These are phyloP conservation scores for Monilinia fructicola DNA, from an alignment of 2,329 filamentous ascomycete species.

Conservation along the genomic window DNA sequence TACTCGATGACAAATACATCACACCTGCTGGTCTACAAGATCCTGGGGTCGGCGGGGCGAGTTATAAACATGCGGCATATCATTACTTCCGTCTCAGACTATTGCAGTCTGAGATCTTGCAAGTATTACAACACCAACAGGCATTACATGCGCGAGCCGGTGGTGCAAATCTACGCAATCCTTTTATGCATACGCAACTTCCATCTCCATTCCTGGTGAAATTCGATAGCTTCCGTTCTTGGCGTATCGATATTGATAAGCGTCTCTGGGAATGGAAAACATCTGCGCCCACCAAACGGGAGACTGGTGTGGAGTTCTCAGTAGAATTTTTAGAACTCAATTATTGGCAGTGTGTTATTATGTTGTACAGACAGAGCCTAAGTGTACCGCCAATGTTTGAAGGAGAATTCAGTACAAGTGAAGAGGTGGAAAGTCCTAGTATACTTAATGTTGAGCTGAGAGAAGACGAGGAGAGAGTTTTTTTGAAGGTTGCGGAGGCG, in stretches of 20 bases:
- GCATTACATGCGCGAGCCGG: constrained; percentile 71
- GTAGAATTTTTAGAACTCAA: constrained; percentile 90
- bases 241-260: constrained; percentile 83
- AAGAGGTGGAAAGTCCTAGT: constrained; percentile 62
- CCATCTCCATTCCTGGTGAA: constrained; percentile 81
- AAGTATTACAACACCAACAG: constrained; percentile 90
- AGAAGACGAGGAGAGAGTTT: constrained; percentile 87
- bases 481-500: constrained; percentile 91
- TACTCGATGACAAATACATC: constrained; percentile 85
- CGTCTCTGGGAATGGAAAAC: constrained; percentile 85
- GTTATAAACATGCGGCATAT: constrained; percentile 86
- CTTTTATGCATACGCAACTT: constrained; percentile 74
- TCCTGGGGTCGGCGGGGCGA: constrained; percentile 62
- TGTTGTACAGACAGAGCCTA: constrained; percentile 89
- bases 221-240: constrained; percentile 83
- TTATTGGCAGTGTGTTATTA: constrained; percentile 96
- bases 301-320: constrained; percentile 86
- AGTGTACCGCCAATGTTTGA: constrained; percentile 83
- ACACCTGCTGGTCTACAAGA: constrained; percentile 72
- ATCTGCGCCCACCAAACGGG: constrained; percentile 70
- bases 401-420: constrained; percentile 68
- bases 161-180: constrained; percentile 63
- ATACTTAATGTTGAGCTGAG: constrained; percentile 64
- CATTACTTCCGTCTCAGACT: constrained; percentile 89
- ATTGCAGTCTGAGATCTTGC: constrained; percentile 90